Evolutionary conservation across 306 rosid species (phyloP), one percentile per base, ranked within the genome.

Genomic region (Prunus armeniaca): DNA sequence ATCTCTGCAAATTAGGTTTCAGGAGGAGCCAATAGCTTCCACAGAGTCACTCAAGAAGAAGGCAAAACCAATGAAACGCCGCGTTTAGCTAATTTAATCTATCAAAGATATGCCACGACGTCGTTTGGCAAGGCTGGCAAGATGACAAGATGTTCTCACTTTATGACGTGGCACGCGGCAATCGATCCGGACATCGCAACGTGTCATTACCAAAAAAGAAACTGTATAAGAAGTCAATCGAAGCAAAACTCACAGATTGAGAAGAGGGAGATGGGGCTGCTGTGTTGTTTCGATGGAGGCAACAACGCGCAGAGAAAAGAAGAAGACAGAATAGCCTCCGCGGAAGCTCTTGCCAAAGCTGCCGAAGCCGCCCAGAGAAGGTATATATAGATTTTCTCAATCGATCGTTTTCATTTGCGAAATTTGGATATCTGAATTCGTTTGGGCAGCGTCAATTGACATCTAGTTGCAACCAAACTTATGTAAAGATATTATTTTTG

Each of bases 311-410:
- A 77, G 89, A 81, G 90, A 6, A 91, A 80, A 72, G 98, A 96
- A 74, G 89, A 89, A 57, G 97, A 92, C 17, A 80, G 96, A 70
- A 74, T 89, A 79, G 97, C 97, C 67, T 87, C 96, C 25, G 93
- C 86, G 14, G 98, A 92, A 87, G 97, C 88, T 19, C 90, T 88
- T 47, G 76, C 96, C 69, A 88, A 80, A 87, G 97, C 97, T 38
- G 97, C 98, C 65, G 93, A 88, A 83, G 99, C 99, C 17, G 99
- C 96, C 75, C 93, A 96, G 84, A 89, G 65, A 92, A 90, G 88
- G 99, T 68, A 34, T 64, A 27, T 54, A 56, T 18, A 47, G 18
- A n/a, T 9, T 9, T 49, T 25, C 67, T 11, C 24, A 6, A 47
- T 60, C 7, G 10, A 46, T 34, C n/a, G n/a, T n/a, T n/a, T n/a